Percentiles rank a stretch among this genome's conserved stretches.
Evolutionary conservation across 805 yeast species (phyloP).

Genomic region (Myxozyma monticola): DNA sequence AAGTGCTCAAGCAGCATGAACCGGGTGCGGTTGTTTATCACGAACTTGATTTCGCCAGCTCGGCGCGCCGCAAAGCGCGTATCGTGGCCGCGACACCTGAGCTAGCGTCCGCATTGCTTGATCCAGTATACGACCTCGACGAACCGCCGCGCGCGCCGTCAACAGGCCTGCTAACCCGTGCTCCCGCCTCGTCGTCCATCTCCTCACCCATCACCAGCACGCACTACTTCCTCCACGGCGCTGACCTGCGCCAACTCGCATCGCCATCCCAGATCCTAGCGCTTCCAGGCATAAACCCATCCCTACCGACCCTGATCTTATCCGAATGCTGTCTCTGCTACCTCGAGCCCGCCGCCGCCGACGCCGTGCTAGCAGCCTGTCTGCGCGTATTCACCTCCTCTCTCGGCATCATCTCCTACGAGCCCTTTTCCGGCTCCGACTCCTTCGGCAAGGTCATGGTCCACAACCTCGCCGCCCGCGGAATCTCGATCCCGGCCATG

Average conservation of each 20-base stretch:
- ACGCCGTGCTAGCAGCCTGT: conserved; percentile 48
- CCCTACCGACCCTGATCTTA: conserved; percentile 58
- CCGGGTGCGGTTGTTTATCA: conserved; percentile 44
- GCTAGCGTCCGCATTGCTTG: conserved; percentile 1
- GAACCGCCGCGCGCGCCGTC: background rate
- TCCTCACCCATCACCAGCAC: conserved; percentile 34
- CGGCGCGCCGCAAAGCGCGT: conserved; percentile 52
- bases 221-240: conserved; percentile 54
- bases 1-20: conserved; percentile 20
- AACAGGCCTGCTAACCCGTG: background rate
- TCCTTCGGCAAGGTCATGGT: conserved; percentile 70
- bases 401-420: conserved; percentile 55
- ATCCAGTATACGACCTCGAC: conserved; percentile 2
- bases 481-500: conserved; percentile 62
- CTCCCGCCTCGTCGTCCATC: background rate
- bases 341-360: conserved; percentile 52
- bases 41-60: conserved; percentile 65
- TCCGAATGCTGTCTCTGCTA: conserved; percentile 81
- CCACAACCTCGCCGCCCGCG: conserved; percentile 58
- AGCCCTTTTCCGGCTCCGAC: conserved; percentile 64
- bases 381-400: conserved; percentile 2
- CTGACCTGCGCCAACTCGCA: conserved; percentile 51
- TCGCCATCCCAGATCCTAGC: conserved; percentile 1
- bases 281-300: conserved; percentile 33
- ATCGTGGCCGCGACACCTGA: conserved; percentile 40